Evolutionary conservation across 805 yeast genomes (phyloP).

Genomic region (Cyberlindnera mrakii): DNA sequence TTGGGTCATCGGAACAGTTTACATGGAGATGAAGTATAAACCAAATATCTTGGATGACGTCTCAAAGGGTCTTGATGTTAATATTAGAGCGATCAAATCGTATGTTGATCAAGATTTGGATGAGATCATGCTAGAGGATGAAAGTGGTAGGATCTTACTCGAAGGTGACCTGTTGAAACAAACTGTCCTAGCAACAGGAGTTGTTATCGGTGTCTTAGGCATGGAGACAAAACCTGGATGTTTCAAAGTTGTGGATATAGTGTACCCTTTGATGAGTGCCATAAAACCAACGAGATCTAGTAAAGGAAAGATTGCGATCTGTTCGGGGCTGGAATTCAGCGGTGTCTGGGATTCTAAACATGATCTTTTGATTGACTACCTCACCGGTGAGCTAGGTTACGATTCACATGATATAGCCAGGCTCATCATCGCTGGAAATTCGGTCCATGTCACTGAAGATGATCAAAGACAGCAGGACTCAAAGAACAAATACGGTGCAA

Average conservation of each 20-base stretch:
- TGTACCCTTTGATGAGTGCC: constrained; percentile 60
- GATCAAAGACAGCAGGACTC: constrained; percentile 16
- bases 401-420: constrained; percentile 34
- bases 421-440: constrained; percentile 70
- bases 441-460: constrained; percentile 30
- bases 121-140: constrained; percentile 79
- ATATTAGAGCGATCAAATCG: constrained; percentile 32
- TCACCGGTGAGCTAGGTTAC: constrained; percentile 62
- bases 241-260: constrained; percentile 77
- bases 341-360: constrained; percentile 39
- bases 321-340: constrained; percentile 68
- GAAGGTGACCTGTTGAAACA: constrained; percentile 52
- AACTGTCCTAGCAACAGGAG: constrained; percentile 76
- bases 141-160: constrained; percentile 77
- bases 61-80: constrained; percentile 41
- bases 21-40: constrained; percentile 76
- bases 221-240: constrained; percentile 79
- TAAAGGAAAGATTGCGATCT: constrained; percentile 49
- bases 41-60: constrained; percentile 84
- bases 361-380: constrained; percentile 60
- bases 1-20: constrained; percentile 86
- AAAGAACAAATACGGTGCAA: constrained; percentile 38
- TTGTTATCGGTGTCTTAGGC: constrained; percentile 82
- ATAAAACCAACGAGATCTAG: constrained; percentile 32
- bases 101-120: constrained; percentile 54